A percentile compares a stretch with the other conserved stretches of the same genome.
Conservation (phyloP, 2,329 filamentous ascomycete species). For the Fusarium siculi region DNA sequence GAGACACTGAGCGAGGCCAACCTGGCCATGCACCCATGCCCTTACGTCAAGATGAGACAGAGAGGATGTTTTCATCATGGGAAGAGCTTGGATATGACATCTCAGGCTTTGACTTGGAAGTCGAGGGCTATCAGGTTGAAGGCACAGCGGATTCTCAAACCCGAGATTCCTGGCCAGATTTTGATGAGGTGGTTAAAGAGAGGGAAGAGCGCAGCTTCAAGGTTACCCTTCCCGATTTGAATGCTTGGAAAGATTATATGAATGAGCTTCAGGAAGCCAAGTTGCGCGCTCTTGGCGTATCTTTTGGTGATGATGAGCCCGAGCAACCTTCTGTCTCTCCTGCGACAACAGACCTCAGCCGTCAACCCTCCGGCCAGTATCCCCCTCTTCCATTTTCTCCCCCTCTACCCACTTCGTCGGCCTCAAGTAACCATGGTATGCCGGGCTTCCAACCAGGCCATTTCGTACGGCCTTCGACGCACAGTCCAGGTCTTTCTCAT, state of each 20-base stretch:
- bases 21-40: conserved; percentile 64
- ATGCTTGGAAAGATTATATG: conserved; percentile 80
- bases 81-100: conserved; percentile 76
- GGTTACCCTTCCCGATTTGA: conserved; percentile 77
- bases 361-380: conserved; percentile 78
- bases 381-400: conserved; percentile 84
- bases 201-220: conserved; percentile 63
- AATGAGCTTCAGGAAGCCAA: conserved; percentile 89
- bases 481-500: conserved; percentile 72
- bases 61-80: conserved; percentile 72
- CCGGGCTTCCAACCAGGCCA: conserved; percentile 66
- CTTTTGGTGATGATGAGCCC: conserved; percentile 78
- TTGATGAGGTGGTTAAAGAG: conserved; percentile 67
- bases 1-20: conserved; percentile 72
- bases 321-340: conserved; percentile 73
- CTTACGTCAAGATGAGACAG: conserved; percentile 65
- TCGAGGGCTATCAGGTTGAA: conserved; percentile 53
- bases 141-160: conserved; percentile 68
- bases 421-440: conserved; percentile 72
- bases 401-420: conserved; percentile 81
- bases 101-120: conserved; percentile 73
- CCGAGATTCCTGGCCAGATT: conserved; percentile 73
- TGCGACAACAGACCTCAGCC: conserved; percentile 68
- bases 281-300: conserved; percentile 89
- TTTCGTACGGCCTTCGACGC: conserved; percentile 69